phyloP scores from a whole-genome alignment of 768 basidiomycete genomes.

The Boletus sp. region DNA sequence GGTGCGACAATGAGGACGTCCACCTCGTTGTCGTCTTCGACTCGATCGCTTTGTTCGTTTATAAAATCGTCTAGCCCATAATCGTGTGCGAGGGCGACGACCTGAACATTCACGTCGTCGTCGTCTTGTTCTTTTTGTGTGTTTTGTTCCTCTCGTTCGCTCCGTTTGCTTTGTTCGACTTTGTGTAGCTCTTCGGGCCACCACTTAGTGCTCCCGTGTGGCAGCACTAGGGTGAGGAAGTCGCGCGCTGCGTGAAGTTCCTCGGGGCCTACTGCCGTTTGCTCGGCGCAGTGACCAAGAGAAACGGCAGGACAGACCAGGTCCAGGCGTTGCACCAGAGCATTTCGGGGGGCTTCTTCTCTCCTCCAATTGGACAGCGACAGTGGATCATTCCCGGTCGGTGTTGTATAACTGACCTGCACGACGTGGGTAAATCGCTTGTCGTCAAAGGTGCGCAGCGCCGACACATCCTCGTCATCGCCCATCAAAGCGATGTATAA shows the following conservation, averaged over 20 bases:
- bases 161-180: neutral
- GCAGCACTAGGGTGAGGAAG: conserved; percentile 42
- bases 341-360: neutral
- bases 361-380: neutral
- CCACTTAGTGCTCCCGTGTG: conserved; percentile 20
- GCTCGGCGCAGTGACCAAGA: neutral
- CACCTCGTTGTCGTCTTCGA: neutral
- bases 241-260: conserved; percentile 44
- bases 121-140: neutral
- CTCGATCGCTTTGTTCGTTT: neutral
- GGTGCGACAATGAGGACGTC: conserved; percentile 16
- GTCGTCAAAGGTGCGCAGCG: conserved; percentile 10
- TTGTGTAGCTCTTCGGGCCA: neutral
- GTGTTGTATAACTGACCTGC: conserved; percentile 4
- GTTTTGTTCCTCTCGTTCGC: too few relatives aligned
- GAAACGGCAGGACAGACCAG: neutral
- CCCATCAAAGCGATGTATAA: conserved; percentile 23
- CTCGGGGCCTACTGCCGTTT: conserved; percentile 26
- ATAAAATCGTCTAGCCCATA: neutral
- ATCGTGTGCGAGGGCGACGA: conserved; percentile 4
- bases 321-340: neutral
- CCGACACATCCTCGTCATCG: conserved; percentile 3
- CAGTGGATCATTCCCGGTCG: too few relatives aligned
- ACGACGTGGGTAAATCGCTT: conserved; percentile 23
- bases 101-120: neutral